Base-by-base conservation (phyloP, 1,284 basidiomycete species). In the Sutorius eximius region DNA sequence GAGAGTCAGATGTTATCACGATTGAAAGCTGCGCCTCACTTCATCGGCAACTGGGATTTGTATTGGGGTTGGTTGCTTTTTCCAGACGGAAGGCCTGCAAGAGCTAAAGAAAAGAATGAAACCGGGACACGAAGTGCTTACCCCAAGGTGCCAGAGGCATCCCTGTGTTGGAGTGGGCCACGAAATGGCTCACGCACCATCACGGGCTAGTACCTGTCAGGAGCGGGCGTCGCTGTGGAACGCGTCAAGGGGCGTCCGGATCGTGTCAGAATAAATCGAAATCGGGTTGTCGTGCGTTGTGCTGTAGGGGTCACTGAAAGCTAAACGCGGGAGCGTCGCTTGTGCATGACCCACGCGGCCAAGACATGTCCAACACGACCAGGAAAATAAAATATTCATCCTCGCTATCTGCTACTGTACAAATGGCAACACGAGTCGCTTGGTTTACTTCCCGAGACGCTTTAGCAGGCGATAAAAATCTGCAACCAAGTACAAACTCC, bases 401-500 rank as follows among this genome's bases (percentile, higher is more conserved):
- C 3, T 22, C 29, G 1, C 32, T 29, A 18, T 22, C 16, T 29
- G n/a, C 32, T 33, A 53, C 37, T 38, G 20, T 46, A 27, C 45
- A 44, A 27, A 45, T 46, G 11, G 15, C 9, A n/a, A 36, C 24
- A 27, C 24, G 24, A 27, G 24, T 27, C 24, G 24, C 16, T 36
- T 36, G 10, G 36, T 37, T n/a, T 53, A 68, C 50, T 30, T 47
- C 36, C 24, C 52, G 12, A 69, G 55, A 29, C 32, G 9, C 48
- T 51, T 45, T 38, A 66, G 29, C 48, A 87, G 61, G 53, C 92
- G 77, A 75, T 95, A 95, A 55, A 93, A 83, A 74, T 96, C 94
- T 16, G 92, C 92, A 3, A 93, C 89, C 44, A 95, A 80, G 72
- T 96, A 97, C 63, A 96, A 69, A 70, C 94, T 97, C 24, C 94